phyloP scores from a whole-genome alignment of 306 rosid species.

The Fagus sylvatica region DNA sequence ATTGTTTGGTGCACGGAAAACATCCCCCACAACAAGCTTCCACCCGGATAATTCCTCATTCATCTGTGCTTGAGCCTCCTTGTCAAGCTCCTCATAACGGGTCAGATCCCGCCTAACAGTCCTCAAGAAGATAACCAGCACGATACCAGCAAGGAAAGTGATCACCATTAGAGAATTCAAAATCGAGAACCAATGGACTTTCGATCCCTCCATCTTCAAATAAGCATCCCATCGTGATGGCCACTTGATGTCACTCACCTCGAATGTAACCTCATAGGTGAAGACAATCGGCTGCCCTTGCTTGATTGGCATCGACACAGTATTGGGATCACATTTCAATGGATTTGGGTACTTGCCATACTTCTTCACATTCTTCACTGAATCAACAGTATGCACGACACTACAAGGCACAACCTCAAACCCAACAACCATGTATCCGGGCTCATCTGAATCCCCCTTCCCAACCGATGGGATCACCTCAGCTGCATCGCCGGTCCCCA shows the following conservation, averaged over 20 bases:
- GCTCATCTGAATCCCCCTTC: constrained; percentile 53
- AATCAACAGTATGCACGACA: constrained; percentile 48
- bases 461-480: constrained; percentile 62
- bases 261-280: constrained; percentile 80
- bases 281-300: constrained; percentile 73
- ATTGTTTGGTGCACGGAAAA: constrained; percentile 84
- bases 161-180: constrained; percentile 93
- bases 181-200: constrained; percentile 96
- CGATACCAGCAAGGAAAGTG: constrained; percentile 95
- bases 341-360: constrained; percentile 53
- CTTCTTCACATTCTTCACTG: constrained; percentile 53
- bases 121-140: constrained; percentile 89
- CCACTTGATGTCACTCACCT: constrained; percentile 96
- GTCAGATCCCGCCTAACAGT: constrained; percentile 92
- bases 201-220: constrained; percentile 98
- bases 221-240: constrained; percentile 99
- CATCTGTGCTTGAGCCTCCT: constrained; percentile 99
- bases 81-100: constrained; percentile 92
- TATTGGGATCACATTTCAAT: constrained; percentile 67
- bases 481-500: constrained; percentile 92
- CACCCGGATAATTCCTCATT: constrained; percentile 95
- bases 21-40: constrained; percentile 99
- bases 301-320: constrained; percentile 72
- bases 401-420: constrained; percentile 96
- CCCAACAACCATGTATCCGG: constrained; percentile 94